Conservation (phyloP, 176 grass and related monocot genomes). For the Aegilops tauschii region DNA sequence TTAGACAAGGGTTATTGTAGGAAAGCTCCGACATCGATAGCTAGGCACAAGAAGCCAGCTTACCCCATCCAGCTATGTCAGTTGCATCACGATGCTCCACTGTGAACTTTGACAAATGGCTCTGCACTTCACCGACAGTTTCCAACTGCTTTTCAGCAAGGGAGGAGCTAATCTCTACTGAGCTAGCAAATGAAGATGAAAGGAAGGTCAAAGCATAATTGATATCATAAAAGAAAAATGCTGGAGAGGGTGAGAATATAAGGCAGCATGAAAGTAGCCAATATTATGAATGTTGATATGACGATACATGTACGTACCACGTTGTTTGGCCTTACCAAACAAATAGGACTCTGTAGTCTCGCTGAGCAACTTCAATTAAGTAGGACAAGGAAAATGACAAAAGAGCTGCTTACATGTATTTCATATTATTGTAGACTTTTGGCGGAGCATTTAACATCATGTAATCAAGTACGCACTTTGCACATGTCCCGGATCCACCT, state of each 20-base stretch:
- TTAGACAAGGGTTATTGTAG: neutral
- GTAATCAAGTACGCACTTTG: constrained; percentile 93
- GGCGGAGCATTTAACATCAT: constrained; percentile 94
- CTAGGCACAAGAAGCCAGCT: constrained; percentile 22
- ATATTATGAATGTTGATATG: neutral
- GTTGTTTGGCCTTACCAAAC: neutral
- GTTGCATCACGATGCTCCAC: constrained; percentile 86
- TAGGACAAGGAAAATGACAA: neutral
- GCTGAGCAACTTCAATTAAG: neutral
- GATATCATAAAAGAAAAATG: constrained; percentile 18
- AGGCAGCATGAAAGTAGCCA: neutral
- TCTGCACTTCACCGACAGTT: constrained; percentile 80
- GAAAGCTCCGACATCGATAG: neutral
- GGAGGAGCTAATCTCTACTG: constrained; percentile 96
- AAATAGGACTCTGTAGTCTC: neutral
- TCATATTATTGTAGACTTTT: constrained; percentile 93
- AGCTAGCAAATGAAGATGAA: constrained; percentile 60
- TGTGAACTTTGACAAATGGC: constrained; percentile 82
- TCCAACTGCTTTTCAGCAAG: constrained; percentile 89
- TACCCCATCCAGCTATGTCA: constrained; percentile 92
- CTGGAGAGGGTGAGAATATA: constrained; percentile 8
- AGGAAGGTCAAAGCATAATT: constrained; percentile 43
- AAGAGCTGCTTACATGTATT: constrained; percentile 71
- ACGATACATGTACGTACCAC: neutral
- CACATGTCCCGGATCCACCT: constrained; percentile 95